Percentiles rank a stretch among this genome's conserved stretches.
Evolutionary conservation across 805 yeast genomes (phyloP).

Genomic region (Kurtzmaniella fragi): DNA sequence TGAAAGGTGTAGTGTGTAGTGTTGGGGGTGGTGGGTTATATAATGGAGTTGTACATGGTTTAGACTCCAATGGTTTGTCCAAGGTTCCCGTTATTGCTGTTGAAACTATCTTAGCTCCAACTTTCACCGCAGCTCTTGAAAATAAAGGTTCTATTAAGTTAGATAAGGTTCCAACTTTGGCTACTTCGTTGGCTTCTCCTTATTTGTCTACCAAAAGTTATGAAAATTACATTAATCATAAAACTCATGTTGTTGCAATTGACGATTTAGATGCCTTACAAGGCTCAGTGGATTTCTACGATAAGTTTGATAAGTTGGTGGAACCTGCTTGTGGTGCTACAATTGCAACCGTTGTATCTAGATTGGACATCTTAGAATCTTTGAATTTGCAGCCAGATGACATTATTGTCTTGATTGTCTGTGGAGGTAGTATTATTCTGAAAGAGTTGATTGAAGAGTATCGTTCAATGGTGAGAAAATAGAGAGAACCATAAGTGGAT

Average conservation of each 20-base stretch:
- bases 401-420: conserved; percentile 50
- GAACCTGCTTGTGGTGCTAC: conserved; percentile 79
- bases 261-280: conserved; percentile 53
- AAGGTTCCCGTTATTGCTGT: conserved; percentile 21
- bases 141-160: conserved; percentile 14
- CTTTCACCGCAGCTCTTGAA: conserved; percentile 16
- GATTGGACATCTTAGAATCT: conserved; percentile 20
- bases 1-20: conserved; percentile 25
- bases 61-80: conserved; percentile 10
- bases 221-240: conserved; percentile 11
- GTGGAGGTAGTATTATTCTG: conserved; percentile 28
- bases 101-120: conserved; percentile 23
- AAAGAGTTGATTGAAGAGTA: conserved; percentile 8
- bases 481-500: no score
- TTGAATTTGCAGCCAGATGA: conserved; percentile 30
- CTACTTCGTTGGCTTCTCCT: conserved; percentile 26
- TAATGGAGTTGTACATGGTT: conserved; percentile 23
- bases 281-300: conserved; percentile 47
- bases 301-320: conserved; percentile 46
- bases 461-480: conserved; percentile 5
- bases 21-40: conserved; percentile 34
- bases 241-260: conserved; percentile 12
- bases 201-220: conserved; percentile 16
- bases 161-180: conserved; percentile 16
- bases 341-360: conserved; percentile 45